phyloP scores from a whole-genome alignment of 2,329 filamentous ascomycete species.

The Periconia sp. region DNA sequence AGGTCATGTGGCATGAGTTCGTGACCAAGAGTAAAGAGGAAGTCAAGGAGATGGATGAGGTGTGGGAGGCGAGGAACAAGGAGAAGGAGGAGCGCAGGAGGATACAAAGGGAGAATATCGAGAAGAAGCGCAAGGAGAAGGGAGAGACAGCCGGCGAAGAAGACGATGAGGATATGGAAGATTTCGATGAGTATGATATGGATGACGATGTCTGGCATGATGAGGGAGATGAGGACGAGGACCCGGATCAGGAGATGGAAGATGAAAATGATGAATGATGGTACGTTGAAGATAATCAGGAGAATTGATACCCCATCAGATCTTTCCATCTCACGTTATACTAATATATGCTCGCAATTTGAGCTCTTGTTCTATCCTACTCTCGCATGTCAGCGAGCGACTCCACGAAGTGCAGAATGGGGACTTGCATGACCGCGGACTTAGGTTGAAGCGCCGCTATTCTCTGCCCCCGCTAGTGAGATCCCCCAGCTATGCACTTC shows the following conservation, averaged over 20 bases:
- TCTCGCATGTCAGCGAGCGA: no score
- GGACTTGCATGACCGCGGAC: no score
- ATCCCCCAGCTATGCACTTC: no score
- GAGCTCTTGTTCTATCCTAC: no score
- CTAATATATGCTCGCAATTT: no score
- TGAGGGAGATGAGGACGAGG: constrained; percentile 57
- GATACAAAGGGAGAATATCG: constrained; percentile 88
- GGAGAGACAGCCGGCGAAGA: constrained; percentile 52
- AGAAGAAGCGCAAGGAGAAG: constrained; percentile 76
- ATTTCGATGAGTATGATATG: constrained; percentile 51
- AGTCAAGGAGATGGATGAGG: constrained; percentile 76
- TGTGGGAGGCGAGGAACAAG: constrained; percentile 77
- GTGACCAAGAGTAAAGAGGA: constrained; percentile 84
- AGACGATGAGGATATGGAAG: constrained; percentile 49
- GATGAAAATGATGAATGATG: constrained; percentile 55
- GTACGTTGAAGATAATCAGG: constrained; percentile 19
- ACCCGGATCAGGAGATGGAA: constrained; percentile 55
- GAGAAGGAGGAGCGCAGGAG: constrained; percentile 84
- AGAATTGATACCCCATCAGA: constrained; percentile 43
- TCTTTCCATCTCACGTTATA: constrained; percentile 7
- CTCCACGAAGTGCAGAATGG: no score
- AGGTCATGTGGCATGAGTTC: constrained; percentile 97
- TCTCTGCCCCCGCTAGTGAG: no score
- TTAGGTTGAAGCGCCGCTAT: no score
- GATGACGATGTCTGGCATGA: constrained; percentile 58